phyloP scores from a whole-genome alignment of 164 flowering plant genomes.

The Tetrastigma voinierianum region DNA sequence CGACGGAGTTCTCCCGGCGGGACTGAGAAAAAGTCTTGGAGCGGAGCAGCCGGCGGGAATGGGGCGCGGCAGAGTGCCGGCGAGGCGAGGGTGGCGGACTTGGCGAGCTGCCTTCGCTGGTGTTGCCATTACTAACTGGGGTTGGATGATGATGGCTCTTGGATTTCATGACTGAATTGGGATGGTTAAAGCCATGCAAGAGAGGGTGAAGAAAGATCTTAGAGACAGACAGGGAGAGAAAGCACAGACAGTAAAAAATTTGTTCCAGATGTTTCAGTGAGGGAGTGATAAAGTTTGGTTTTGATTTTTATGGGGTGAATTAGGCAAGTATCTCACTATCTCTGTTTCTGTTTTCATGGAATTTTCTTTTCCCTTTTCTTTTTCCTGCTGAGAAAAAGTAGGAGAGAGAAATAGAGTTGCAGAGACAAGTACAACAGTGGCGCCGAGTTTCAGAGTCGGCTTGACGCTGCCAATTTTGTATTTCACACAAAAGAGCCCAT shows the following conservation, averaged over 20 bases:
- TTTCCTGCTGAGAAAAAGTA: too few species aligned
- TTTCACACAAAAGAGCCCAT: too few species aligned
- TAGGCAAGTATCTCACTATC: background rate
- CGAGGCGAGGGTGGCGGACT: slow-evolving; percentile 53
- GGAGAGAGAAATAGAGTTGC: too few species aligned
- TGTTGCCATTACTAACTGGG: slow-evolving; percentile 15
- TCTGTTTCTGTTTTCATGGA: background rate
- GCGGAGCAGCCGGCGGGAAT: slow-evolving; percentile 36
- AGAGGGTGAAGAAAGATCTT: slow-evolving; percentile 1
- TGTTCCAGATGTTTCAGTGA: background rate
- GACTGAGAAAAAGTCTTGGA: slow-evolving; percentile 25
- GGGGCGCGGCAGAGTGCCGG: slow-evolving; percentile 18
- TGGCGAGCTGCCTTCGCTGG: slow-evolving; percentile 31
- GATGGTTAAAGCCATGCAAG: slow-evolving; percentile 1
- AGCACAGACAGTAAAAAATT: background rate
- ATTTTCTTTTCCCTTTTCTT: too few species aligned
- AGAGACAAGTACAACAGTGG: too few species aligned
- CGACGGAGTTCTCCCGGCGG: slow-evolving; percentile 15
- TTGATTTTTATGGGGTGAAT: background rate
- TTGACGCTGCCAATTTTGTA: too few species aligned
- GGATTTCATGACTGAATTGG: slow-evolving; percentile 20
- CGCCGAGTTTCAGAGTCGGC: too few species aligned
- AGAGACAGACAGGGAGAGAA: background rate
- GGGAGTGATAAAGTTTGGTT: slow-evolving; percentile 4
- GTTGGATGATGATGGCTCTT: slow-evolving; percentile 11